Evolutionary conservation across 306 rosid species (phyloP).

Genomic region (Cicer chorassanicum): DNA sequence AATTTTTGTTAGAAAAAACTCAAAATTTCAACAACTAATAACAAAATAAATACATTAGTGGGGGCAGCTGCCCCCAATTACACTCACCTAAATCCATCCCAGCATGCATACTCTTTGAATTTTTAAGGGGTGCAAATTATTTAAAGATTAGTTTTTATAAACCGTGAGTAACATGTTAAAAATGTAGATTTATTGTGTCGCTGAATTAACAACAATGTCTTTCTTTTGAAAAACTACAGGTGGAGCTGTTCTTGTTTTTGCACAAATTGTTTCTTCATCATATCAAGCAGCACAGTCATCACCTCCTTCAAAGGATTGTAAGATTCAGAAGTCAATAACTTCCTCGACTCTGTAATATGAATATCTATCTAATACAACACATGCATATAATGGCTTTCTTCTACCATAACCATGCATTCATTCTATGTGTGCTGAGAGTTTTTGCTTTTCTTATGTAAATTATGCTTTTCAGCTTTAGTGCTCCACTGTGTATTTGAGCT

Average conservation of each 20-base stretch:
- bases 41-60: too few relatives aligned
- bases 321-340: conserved; percentile 69
- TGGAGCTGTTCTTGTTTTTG: conserved; percentile 80
- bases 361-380: background rate
- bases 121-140: too few relatives aligned
- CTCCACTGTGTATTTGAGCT: conserved; percentile 26
- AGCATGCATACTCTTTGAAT: too few relatives aligned
- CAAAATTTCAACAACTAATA: too few relatives aligned
- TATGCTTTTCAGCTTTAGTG: conserved; percentile 30
- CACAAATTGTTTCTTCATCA: conserved; percentile 86
- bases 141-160: too few relatives aligned
- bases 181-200: background rate
- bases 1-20: too few relatives aligned
- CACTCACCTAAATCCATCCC: too few relatives aligned
- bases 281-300: conserved; percentile 69
- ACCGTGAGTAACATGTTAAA: too few relatives aligned
- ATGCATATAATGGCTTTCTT: conserved; percentile 35
- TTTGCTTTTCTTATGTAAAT: conserved; percentile 44
- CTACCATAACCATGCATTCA: conserved; percentile 4
- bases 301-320: conserved; percentile 65
- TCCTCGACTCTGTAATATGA: conserved; percentile 61
- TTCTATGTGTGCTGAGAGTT: conserved; percentile 6
- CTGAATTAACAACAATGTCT: conserved; percentile 26
- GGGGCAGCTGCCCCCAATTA: too few relatives aligned
- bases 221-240: conserved; percentile 53